Percentiles rank a stretch among this genome's conserved stretches.
phyloP scores from a whole-genome alignment of 1,284 basidiomycete genomes.

The Butyriboletus appendiculatus region DNA sequence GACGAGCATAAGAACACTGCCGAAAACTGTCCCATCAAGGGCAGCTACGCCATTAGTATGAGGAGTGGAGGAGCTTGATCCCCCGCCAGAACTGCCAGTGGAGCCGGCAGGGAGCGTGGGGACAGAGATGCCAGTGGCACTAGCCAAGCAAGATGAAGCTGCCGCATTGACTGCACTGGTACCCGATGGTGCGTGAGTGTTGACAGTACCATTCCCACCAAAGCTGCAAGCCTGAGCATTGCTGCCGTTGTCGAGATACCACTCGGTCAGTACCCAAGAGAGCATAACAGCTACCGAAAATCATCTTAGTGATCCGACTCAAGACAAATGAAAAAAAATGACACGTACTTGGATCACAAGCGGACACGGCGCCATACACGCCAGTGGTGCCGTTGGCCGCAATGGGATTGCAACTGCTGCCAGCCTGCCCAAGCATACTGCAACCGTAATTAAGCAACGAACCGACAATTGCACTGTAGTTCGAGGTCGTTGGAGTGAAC shows the following conservation, averaged over 20 bases:
- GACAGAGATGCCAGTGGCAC: conserved; percentile 67
- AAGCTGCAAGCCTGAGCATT: conserved; percentile 71
- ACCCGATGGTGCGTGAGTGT: conserved; percentile 53
- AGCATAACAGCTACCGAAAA: conserved; percentile 63
- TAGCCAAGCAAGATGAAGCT: conserved; percentile 70
- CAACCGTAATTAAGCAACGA: conserved; percentile 70
- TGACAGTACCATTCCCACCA: conserved; percentile 80
- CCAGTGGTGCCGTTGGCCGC: conserved; percentile 73
- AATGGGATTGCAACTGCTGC: conserved; percentile 69
- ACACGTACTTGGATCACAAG: conserved; percentile 70
- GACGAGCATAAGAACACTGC: conserved; percentile 44
- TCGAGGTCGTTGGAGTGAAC: conserved; percentile 62
- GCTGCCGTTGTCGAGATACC: conserved; percentile 67
- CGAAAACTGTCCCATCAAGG: conserved; percentile 39
- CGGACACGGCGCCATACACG: conserved; percentile 72
- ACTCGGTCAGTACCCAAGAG: conserved; percentile 83
- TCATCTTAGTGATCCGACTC: conserved; percentile 6
- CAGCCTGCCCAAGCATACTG: conserved; percentile 61
- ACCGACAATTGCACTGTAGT: conserved; percentile 72
- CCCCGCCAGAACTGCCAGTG: conserved; percentile 24
- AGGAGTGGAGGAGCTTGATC: conserved; percentile 27
- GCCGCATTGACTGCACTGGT: conserved; percentile 59
- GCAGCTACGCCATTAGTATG: conserved; percentile 21
- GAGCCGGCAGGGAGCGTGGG: conserved; percentile 51
- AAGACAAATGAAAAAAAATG: conserved; percentile 5